Evolutionary conservation across 306 rosid species (phyloP), one percentile per base, ranked within the genome.

Genomic region (Benincasa hispida): DNA sequence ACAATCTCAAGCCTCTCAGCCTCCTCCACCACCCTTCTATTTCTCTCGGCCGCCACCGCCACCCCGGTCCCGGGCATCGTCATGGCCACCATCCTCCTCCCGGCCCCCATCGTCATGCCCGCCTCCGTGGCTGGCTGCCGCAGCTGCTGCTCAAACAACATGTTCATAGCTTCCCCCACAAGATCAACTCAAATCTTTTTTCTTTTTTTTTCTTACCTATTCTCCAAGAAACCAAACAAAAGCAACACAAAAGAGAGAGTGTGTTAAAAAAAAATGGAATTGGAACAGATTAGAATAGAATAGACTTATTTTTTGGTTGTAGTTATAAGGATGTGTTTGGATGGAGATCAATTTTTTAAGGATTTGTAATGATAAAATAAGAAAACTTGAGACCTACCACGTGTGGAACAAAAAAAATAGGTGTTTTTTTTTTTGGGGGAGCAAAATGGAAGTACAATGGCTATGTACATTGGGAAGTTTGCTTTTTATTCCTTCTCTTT

Each of bases 1-100:
- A 93, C 87, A 1, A 81, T 83, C 76, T 89, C 87, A 78, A 86
- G 88, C 79, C 79, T 86, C 28, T 89, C 88, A 72, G 81, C 90
- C 1, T 81, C 85, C 22, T 7, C 47, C 45, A 75, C 69, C 56
- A 24, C 35, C 57, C 34, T 72, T 7, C 8, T 51, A 9, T 24
- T 24, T 17, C 76, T 15, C 41, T 17, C 35, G 5, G 1, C 32
- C 10, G 1, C 32, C 55, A 2, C 22, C 12, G 12, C 67, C 4
- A 18, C 9, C 66, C 8, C 66, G 39, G 0, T 42, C 6, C 54
- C 54, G n/a, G 54, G 18, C 66, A 3, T 14, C 12, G 41, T 1
- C 41, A 19, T 41, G 67, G 21, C 8, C 42, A 61, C 2, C n/a
- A 0, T 61, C 55, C 30, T 42, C 74, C 21, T 68, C 73, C 37